Conservation (phyloP, 768 basidiomycete genomes). For the Hemileccinum rubropunctum region DNA sequence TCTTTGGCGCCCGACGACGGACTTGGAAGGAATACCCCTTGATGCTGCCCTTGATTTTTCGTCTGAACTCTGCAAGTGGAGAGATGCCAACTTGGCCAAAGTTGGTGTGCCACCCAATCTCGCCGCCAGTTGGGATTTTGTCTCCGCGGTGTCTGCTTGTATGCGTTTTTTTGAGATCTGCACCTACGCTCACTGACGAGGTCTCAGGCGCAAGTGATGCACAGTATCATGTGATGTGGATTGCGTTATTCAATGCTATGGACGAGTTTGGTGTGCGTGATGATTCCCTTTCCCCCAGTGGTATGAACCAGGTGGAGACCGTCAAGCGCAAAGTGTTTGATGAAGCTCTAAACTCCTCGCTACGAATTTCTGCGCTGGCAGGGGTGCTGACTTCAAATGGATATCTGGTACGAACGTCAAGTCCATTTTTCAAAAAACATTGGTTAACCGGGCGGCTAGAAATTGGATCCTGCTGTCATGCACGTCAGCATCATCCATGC, state of each 20-base stretch:
- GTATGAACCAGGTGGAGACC: conserved; percentile 60
- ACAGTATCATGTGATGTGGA: conserved; percentile 92
- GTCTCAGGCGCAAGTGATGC: conserved; percentile 72
- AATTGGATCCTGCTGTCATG: conserved; percentile 86
- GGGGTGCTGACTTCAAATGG: conserved; percentile 84
- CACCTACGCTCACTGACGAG: background rate
- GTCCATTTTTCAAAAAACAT: conserved; percentile 1
- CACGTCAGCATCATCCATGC: conserved; percentile 84
- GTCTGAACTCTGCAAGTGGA: conserved; percentile 63
- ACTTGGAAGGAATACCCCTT: conserved; percentile 73
- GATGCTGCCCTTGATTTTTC: conserved; percentile 59
- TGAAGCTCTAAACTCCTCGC: conserved; percentile 81
- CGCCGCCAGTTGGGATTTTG: conserved; percentile 87
- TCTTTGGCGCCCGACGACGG: conserved; percentile 77
- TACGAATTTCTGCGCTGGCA: conserved; percentile 86
- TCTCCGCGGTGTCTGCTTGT: conserved; percentile 69
- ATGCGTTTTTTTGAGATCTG: conserved; percentile 17
- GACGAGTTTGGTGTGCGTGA: conserved; percentile 85
- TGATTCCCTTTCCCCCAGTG: conserved; percentile 30
- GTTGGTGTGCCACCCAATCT: conserved; percentile 89
- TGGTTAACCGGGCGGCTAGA: conserved; percentile 35
- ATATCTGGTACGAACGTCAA: conserved; percentile 60
- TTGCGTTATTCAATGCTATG: conserved; percentile 75
- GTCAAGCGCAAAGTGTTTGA: conserved; percentile 69
- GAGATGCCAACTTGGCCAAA: conserved; percentile 66